Evolutionary conservation across 2,329 filamentous ascomycete genomes (phyloP).

Genomic region (Fusarium buharicum): DNA sequence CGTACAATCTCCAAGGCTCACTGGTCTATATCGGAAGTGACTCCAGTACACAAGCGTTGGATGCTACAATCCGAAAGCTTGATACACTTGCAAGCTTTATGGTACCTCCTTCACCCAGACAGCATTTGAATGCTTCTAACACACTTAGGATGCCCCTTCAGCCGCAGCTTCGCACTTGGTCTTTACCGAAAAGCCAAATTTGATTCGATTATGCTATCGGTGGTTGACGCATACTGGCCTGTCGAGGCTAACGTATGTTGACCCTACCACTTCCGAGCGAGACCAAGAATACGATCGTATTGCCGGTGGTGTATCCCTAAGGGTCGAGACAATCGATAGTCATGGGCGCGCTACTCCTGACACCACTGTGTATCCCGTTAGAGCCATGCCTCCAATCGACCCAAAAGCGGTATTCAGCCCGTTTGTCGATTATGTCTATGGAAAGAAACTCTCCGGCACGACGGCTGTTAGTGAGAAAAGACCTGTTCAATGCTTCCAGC

Average conservation of each 20-base stretch:
- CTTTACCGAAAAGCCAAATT: constrained; percentile 23
- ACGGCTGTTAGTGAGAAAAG: constrained; percentile 1
- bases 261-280: not conserved
- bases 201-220: constrained; percentile 35
- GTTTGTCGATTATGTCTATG: constrained; percentile 35
- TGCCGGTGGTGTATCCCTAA: constrained; percentile 31
- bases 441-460: constrained; percentile 22
- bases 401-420: constrained; percentile 16
- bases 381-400: not conserved
- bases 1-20: constrained; percentile 44
- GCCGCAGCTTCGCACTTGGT: constrained; percentile 39
- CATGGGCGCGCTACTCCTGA: constrained; percentile 13
- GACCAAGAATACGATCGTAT: constrained; percentile 35
- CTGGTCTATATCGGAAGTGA: constrained; percentile 47
- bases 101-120: constrained; percentile 11
- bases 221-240: constrained; percentile 46
- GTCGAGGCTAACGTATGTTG: constrained; percentile 42
- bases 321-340: constrained; percentile 25
- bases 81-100: constrained; percentile 31
- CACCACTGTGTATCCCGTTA: constrained; percentile 16
- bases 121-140: constrained; percentile 17
- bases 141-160: constrained; percentile 20
- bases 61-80: constrained; percentile 35
- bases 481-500: not conserved
- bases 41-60: constrained; percentile 9